Percentiles rank a stretch among this genome's conserved stretches.
Evolutionary conservation across 345 rosid species (phyloP).

Genomic region (Laguncularia racemosa): DNA sequence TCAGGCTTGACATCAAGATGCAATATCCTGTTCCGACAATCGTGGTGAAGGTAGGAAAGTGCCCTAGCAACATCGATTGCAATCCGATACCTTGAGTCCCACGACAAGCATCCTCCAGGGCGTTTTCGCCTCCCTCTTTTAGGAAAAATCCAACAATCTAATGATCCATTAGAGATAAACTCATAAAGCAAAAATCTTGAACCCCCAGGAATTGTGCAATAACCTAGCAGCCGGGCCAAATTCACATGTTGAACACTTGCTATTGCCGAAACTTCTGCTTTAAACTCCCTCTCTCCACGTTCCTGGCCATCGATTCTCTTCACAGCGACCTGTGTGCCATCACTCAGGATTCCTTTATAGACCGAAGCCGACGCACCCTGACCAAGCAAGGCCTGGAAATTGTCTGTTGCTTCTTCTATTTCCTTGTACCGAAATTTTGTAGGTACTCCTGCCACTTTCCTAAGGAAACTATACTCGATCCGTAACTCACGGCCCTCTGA

Average conservation of each 20-base stretch:
- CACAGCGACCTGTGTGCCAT: slow-evolving; percentile 57
- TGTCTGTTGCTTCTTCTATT: slow-evolving; percentile 73
- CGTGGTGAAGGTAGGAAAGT: slow-evolving; percentile 64
- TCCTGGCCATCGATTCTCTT: slow-evolving; percentile 58
- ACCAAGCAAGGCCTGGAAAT: slow-evolving; percentile 46
- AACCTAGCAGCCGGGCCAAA: slow-evolving; percentile 59
- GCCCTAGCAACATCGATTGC: slow-evolving; percentile 66
- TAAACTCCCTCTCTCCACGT: slow-evolving; percentile 52
- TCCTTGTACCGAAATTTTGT: slow-evolving; percentile 53
- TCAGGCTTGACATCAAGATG: slow-evolving; percentile 72
- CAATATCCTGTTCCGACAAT: slow-evolving; percentile 53
- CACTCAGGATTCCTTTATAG: slow-evolving; percentile 48
- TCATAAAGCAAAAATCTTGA: slow-evolving; percentile 55
- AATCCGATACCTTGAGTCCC: slow-evolving; percentile 54
- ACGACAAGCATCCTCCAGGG: slow-evolving; percentile 55
- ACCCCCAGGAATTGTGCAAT: slow-evolving; percentile 25
- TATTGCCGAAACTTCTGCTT: slow-evolving; percentile 65
- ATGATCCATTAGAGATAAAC: slow-evolving; percentile 53
- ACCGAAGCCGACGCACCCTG: slow-evolving; percentile 60
- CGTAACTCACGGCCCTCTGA: slow-evolving; percentile 70
- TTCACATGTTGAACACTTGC: slow-evolving; percentile 65
- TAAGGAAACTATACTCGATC: slow-evolving; percentile 69
- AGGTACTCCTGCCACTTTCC: slow-evolving; percentile 84
- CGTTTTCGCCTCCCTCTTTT: slow-evolving; percentile 9
- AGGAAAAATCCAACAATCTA: slow-evolving; percentile 61